Evolutionary conservation across 2,329 filamentous ascomycete genomes (phyloP).

Genomic region (Aspergillus fructus): DNA sequence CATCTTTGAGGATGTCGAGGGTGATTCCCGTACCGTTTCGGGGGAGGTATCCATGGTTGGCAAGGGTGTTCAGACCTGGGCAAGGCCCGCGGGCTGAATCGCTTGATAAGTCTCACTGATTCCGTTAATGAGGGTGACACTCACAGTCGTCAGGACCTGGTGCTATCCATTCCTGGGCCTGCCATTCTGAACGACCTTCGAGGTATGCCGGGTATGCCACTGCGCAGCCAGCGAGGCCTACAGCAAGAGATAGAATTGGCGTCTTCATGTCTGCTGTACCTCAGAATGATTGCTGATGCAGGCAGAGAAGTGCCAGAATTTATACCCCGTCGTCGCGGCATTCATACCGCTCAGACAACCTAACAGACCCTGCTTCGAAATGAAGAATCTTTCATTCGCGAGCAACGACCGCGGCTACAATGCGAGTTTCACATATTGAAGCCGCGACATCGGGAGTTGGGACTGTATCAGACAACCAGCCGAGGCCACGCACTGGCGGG

Average conservation of each 20-base stretch:
- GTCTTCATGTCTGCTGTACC: constrained; percentile 1
- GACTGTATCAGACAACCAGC: too few species aligned
- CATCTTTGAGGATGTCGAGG: constrained; percentile 12
- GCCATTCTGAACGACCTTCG: constrained; percentile 5
- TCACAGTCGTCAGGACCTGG: constrained; percentile 11
- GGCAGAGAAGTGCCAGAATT: neutral
- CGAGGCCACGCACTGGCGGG: too few species aligned
- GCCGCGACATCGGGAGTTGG: neutral
- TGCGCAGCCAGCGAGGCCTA: neutral
- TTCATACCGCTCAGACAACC: neutral
- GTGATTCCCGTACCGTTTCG: constrained; percentile 12
- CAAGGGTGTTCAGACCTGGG: constrained; percentile 14
- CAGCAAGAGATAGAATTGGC: neutral
- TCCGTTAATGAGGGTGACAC: neutral
- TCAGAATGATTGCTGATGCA: neutral
- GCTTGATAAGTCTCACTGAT: too few species aligned
- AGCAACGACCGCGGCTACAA: too few species aligned
- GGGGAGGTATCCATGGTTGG: constrained; percentile 18
- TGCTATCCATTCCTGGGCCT: constrained; percentile 8
- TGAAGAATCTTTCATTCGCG: neutral
- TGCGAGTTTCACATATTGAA: neutral
- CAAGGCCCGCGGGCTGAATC: constrained; percentile 11
- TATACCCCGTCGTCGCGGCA: neutral
- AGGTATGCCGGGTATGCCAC: constrained; percentile 8
- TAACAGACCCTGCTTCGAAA: neutral